These are phyloP conservation scores for Geosmithia morbida DNA, from an alignment of 2,329 filamentous ascomycete species.

Conservation along the genomic window DNA sequence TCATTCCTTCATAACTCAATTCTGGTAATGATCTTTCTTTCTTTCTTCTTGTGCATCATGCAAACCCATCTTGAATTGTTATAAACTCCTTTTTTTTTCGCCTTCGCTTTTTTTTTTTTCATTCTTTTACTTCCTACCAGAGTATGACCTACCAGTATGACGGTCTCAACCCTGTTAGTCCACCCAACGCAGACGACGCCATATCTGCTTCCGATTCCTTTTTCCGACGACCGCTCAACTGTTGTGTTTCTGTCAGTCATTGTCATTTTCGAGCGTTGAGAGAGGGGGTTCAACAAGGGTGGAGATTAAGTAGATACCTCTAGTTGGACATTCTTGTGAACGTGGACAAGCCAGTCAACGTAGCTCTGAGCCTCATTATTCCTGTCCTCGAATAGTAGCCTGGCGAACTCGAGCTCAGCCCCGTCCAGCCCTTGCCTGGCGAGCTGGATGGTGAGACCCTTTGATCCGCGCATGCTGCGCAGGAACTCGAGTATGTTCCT, in stretches of 20 bases:
- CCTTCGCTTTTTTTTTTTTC: neutral
- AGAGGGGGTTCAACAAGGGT: neutral
- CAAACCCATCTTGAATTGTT: neutral
- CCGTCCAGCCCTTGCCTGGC: conserved; percentile 88
- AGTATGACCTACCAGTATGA: conserved; percentile 35
- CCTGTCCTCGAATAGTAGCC: conserved; percentile 80
- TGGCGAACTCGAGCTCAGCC: conserved; percentile 90
- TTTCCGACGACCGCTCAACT: conserved; percentile 58
- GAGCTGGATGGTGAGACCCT: conserved; percentile 78
- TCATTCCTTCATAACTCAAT: neutral
- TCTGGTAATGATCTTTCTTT: neutral
- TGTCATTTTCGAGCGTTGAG: no score
- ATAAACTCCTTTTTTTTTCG: neutral
- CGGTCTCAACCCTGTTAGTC: conserved; percentile 44
- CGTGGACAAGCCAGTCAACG: conserved; percentile 94
- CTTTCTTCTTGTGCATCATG: neutral
- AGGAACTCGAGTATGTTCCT: conserved; percentile 88
- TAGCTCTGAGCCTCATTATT: conserved; percentile 98
- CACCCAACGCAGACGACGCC: conserved; percentile 29
- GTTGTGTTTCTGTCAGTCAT: neutral
- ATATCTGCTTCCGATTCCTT: conserved; percentile 28
- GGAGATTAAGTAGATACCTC: conserved; percentile 43
- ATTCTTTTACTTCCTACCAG: neutral
- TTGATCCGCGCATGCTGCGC: conserved; percentile 64
- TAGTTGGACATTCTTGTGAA: conserved; percentile 84